Evolutionary conservation across 768 basidiomycete species (phyloP), one percentile per base, ranked within the genome.

Genomic region (Tylopilus cervinicoccineus): DNA sequence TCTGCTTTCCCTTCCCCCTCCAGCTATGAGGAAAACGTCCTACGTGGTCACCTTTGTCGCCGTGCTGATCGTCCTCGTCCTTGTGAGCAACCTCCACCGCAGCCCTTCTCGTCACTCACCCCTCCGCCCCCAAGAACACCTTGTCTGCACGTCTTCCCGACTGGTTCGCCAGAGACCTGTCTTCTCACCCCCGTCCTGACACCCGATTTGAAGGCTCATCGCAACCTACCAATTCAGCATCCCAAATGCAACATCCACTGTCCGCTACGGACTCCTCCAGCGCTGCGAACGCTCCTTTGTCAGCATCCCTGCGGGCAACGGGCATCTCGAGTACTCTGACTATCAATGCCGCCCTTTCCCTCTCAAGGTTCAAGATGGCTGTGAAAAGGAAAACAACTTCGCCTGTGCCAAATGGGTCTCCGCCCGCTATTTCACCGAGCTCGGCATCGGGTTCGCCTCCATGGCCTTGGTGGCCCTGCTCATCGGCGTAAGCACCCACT

Each of bases 321-420:
- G 74, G 6, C 68, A 69, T 36, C 55, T 80, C 42, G 69, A 74
- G 29, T 83, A 80, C 63, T 72, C 75, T 4, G 72, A 79, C 12
- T 81, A 75, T 56, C 66, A 80, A 40, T 90, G 88, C 54, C 80
- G 85, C 43, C 57, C 67, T 6, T 90, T 89, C 64, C 88, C 88
- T 4, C 65, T 70, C 39, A 72, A 76, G 16, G 77, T 76, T 1
- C 62, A 62, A 27, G 76, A 77, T 53, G 54, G 57, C 12, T 77
- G 76, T 48, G 75, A 77, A 47, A 55, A 78, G 37, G 78, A 82
- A 51, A 82, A 84, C 50, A 66, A 70, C 29, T 47, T 65, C 0
- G 80, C 86, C 60, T 89, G 87, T 63, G 75, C 77, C 8, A 71
- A 75, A 31, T 89, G 88, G 88, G 77, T 75, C 3, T 86, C 80